Base-by-base conservation (phyloP, 441 rosid genomes). In the Adansonia rubrostipa region DNA sequence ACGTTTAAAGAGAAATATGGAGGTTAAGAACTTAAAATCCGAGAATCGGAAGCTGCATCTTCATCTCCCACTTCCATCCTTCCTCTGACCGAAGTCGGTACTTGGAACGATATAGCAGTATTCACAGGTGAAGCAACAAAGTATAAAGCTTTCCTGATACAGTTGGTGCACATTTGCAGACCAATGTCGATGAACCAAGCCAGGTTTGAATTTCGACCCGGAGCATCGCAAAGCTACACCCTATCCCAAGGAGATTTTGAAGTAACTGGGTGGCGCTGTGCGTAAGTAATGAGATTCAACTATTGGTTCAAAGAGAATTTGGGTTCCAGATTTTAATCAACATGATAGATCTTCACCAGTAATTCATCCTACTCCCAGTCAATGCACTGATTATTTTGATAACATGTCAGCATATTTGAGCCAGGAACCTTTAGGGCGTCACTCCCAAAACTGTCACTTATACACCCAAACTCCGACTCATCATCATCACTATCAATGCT, bases 401-500 rank as follows among this genome's bases (percentile, higher is more conserved):
- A 69, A 82, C 97, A 94, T 0, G 81, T 82, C 89, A 82, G 58
- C 51, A 75, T 79, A 60, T 81, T 81, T 48, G 88, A 77, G 79
- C 85, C 87, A 20, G 64, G 76, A 36, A 77, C 66, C 40, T 75
- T 79, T 28, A 84, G 76, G 53, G 90, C 88, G 44, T 73, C 82
- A 48, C 47, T 76, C 40, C 94, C 97, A 75, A 74, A 89, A 79
- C 86, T 64, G 77, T 74, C 80, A 74, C 92, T 82, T 28, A 92
- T 70, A 19, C 83, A 84, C 67, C 92, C 94, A 66, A 89, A 84
- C 60, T 82, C 60, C 2, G 77, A 40, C 57, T n/a, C 86, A 71
- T 87, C 91, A 79, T 86, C 90, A 64, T 89, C 91, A 77, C 92
- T 90, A 67, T 87, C 84, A 5, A 90, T 75, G 4, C 78, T n/a